Conservation (phyloP, 805 yeast species). For the Candida morakotiae region DNA sequence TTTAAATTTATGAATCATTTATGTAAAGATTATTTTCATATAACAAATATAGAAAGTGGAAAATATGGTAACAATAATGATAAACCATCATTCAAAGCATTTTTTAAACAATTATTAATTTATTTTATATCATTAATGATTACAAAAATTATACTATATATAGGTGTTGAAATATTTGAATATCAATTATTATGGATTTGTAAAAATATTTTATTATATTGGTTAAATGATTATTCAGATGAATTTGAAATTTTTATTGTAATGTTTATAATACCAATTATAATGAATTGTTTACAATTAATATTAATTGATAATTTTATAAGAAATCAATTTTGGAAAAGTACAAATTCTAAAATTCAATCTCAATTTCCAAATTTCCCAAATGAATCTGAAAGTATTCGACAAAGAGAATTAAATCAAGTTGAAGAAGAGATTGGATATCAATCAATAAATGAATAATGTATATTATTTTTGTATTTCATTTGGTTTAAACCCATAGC, state of each 20-base stretch:
- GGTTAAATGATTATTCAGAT: slow-evolving; percentile 78
- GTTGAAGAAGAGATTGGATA: not conserved
- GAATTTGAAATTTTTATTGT: slow-evolving; percentile 79
- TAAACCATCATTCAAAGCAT: slow-evolving; percentile 46
- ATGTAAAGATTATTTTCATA: slow-evolving; percentile 39
- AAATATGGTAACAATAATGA: slow-evolving; percentile 65
- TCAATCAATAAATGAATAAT: not conserved
- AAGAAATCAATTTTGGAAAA: slow-evolving; percentile 45
- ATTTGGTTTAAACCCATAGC: slow-evolving; percentile 62
- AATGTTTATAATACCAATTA: slow-evolving; percentile 73
- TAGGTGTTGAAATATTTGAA: slow-evolving; percentile 64
- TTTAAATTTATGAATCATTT: slow-evolving; percentile 43
- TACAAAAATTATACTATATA: slow-evolving; percentile 64
- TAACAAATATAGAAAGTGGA: slow-evolving; percentile 47
- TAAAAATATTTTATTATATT: slow-evolving; percentile 72
- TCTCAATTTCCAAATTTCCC: slow-evolving; percentile 8
- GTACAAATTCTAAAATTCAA: slow-evolving; percentile 22
- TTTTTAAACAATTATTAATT: slow-evolving; percentile 64
- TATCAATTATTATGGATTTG: slow-evolving; percentile 43
- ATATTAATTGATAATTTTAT: slow-evolving; percentile 71
- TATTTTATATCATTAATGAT: slow-evolving; percentile 61
- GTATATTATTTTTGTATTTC: not conserved
- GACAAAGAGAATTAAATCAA: slow-evolving; percentile 10
- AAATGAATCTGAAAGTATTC: slow-evolving; percentile 12
- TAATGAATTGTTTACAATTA: slow-evolving; percentile 72